Evolutionary conservation across 352 stramenopile species (phyloP).

Genomic region (Globisporangium solare): DNA sequence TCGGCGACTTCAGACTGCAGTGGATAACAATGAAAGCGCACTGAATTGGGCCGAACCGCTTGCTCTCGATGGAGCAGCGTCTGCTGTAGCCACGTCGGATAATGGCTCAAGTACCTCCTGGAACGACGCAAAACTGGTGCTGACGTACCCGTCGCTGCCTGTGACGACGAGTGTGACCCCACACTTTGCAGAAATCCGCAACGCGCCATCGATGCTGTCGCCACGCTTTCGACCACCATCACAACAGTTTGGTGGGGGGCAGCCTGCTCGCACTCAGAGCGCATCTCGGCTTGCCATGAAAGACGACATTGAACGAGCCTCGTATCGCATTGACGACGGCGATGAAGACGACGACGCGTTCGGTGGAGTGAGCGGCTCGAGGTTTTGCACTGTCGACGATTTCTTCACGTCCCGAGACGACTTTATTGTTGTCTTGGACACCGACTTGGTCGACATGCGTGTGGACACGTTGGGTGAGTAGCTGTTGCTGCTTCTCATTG

Average conservation of each 20-base stretch:
- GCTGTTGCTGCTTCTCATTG: no score
- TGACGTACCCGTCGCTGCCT: conserved; percentile 37
- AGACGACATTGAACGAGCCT: conserved; percentile 2
- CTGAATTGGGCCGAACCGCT: conserved; percentile 10
- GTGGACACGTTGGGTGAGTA: conserved; percentile 18
- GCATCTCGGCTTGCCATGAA: background rate
- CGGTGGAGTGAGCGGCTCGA: conserved; percentile 1
- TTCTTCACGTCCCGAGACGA: conserved; percentile 52
- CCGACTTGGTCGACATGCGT: conserved; percentile 9
- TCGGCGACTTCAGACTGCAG: conserved; percentile 32
- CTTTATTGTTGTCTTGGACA: conserved; percentile 24
- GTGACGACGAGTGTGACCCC: conserved; percentile 16
- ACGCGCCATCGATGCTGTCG: conserved; percentile 29
- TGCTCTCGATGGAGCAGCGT: background rate
- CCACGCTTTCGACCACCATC: conserved; percentile 14
- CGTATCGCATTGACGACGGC: conserved; percentile 14
- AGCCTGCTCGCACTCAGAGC: conserved; percentile 2
- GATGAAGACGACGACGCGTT: conserved; percentile 27
- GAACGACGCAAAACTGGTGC: conserved; percentile 23
- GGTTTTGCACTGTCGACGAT: conserved; percentile 43
- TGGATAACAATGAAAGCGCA: conserved; percentile 5
- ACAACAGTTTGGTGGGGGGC: conserved; percentile 2
- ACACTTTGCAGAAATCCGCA: conserved; percentile 44
- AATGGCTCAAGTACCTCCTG: background rate
- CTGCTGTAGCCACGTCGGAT: background rate